Conservation (phyloP, 345 rosid species). For the Ailanthus altissimus region DNA sequence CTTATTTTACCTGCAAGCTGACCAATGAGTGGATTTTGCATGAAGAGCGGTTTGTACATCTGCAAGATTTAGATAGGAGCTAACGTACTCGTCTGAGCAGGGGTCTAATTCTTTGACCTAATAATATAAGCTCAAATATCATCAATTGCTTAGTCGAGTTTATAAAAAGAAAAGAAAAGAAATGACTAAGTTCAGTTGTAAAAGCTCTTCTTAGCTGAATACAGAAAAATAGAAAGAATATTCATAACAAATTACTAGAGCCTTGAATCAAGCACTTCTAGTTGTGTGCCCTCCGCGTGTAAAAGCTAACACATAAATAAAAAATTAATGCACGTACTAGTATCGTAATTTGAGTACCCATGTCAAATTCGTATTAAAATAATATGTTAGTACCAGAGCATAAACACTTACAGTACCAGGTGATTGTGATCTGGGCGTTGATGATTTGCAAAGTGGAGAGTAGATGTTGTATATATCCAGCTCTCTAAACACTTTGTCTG, state of each 20-base stretch:
- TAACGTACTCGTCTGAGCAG: conserved; percentile 35
- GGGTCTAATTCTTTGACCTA: conserved; percentile 47
- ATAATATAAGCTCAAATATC: not conserved
- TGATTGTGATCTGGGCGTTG: conserved; percentile 12
- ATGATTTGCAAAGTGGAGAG: conserved; percentile 38
- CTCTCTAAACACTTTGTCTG: conserved; percentile 15
- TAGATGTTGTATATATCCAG: conserved; percentile 44
- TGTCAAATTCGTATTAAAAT: not conserved
- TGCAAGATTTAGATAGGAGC: conserved; percentile 40
- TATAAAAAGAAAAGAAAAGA: too few relatives aligned
- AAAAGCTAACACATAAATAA: not conserved
- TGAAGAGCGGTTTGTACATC: conserved; percentile 51
- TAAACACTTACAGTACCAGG: conserved; percentile 25
- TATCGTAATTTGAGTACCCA: not conserved
- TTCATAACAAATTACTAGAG: too few relatives aligned
- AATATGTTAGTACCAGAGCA: not conserved
- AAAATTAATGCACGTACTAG: not conserved
- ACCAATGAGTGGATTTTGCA: conserved; percentile 41
- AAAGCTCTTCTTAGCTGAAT: too few relatives aligned
- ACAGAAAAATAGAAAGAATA: too few relatives aligned
- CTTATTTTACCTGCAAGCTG: conserved; percentile 44
- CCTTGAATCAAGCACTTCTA: too few relatives aligned
- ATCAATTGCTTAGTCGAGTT: not conserved
- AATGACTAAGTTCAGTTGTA: too few relatives aligned
- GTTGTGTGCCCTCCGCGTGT: too few relatives aligned